Evolutionary conservation across 768 basidiomycete genomes (phyloP).

Genomic region (Suillus weaverae): DNA sequence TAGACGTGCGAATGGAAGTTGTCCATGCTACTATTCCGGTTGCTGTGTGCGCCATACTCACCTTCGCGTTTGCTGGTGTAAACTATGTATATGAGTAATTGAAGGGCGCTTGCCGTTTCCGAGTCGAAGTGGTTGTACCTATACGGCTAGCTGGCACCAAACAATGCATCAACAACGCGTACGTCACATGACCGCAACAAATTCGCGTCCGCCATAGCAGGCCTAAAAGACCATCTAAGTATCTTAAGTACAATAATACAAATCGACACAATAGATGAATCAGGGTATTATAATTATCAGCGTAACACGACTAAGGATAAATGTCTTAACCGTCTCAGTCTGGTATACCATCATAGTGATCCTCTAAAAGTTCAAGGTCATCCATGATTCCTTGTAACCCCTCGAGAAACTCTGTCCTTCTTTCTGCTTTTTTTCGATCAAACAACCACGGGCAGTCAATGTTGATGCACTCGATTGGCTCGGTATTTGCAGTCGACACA

Average conservation of each 20-base stretch:
- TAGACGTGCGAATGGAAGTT: constrained; percentile 60
- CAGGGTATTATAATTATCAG: neutral
- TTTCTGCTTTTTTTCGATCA: constrained; percentile 61
- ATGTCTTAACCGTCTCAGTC: neutral
- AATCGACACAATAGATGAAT: neutral
- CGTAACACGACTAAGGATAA: neutral
- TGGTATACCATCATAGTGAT: neutral
- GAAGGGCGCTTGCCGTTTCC: neutral
- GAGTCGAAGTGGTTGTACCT: neutral
- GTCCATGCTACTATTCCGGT: constrained; percentile 69
- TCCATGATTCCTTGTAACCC: constrained; percentile 33
- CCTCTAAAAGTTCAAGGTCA: constrained; percentile 18
- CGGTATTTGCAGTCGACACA: constrained; percentile 50
- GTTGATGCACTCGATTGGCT: constrained; percentile 74
- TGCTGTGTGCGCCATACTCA: constrained; percentile 12
- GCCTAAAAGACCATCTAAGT: neutral
- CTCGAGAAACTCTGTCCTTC: constrained; percentile 33
- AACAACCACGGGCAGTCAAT: constrained; percentile 87
- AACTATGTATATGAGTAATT: neutral
- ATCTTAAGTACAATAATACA: neutral
- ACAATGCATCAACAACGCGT: constrained; percentile 28
- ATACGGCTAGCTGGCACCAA: constrained; percentile 13
- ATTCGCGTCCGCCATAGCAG: neutral
- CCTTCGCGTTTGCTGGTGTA: constrained; percentile 5
- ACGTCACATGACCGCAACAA: constrained; percentile 27